phyloP scores from a whole-genome alignment of 495 filamentous ascomycete species.

The Xanthoparmelia taractica region DNA sequence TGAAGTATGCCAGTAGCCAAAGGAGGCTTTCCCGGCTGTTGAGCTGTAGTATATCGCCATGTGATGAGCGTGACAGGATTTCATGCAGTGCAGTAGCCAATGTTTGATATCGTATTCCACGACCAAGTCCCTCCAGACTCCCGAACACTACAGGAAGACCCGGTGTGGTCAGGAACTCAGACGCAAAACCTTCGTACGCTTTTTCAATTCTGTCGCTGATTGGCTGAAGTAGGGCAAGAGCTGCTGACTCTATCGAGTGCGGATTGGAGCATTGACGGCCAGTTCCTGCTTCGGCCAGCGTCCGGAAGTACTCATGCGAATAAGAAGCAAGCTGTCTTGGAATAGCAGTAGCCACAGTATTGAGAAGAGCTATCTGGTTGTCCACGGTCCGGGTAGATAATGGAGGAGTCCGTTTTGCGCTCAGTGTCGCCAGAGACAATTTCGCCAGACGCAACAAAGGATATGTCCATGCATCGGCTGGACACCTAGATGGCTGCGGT shows the following conservation, averaged over 20 bases:
- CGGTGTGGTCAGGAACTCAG: constrained; percentile 45
- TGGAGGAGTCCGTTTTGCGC: constrained; percentile 25
- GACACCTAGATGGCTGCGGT: constrained; percentile 35
- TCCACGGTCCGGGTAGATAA: constrained; percentile 28
- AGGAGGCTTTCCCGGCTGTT: constrained; percentile 31
- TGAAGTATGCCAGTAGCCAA: constrained; percentile 76
- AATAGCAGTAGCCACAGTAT: constrained; percentile 37
- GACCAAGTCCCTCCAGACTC: constrained; percentile 41
- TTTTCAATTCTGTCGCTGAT: constrained; percentile 41
- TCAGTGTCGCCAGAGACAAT: constrained; percentile 38
- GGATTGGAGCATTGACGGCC: constrained; percentile 24
- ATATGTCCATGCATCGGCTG: constrained; percentile 42
- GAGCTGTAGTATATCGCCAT: constrained; percentile 23
- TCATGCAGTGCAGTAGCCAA: constrained; percentile 42
- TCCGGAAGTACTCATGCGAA: constrained; percentile 38
- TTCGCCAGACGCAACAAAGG: constrained; percentile 42
- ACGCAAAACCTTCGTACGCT: constrained; percentile 53
- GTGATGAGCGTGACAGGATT: constrained; percentile 29
- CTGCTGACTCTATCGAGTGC: constrained; percentile 28
- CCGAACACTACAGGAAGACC: constrained; percentile 37
- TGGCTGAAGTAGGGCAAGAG: constrained; percentile 43
- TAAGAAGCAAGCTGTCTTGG: constrained; percentile 43
- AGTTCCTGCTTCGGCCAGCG: constrained; percentile 37
- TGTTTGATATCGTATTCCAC: constrained; percentile 46
- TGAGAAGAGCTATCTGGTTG: constrained; percentile 35